Percentiles rank a stretch among this genome's conserved stretches.
These are phyloP conservation scores for Citropsis articulata DNA, from an alignment of 345 rosid genomes.

Conservation along the genomic window DNA sequence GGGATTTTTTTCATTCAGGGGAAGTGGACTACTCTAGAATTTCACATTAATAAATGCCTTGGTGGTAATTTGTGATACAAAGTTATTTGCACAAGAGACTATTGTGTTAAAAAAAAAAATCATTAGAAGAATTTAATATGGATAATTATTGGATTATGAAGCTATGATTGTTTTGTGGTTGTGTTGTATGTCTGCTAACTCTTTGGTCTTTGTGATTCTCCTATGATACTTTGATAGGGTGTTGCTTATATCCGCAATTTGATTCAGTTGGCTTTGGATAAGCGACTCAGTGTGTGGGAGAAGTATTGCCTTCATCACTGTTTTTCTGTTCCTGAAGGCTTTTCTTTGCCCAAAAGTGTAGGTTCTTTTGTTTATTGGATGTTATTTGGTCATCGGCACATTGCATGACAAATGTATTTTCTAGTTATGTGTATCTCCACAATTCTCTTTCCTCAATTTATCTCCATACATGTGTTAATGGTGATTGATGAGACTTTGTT, in stretches of 20 bases:
- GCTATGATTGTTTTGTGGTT: not conserved
- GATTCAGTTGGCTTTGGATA: constrained; percentile 54
- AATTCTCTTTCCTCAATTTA: too few relatives aligned
- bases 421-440: too few relatives aligned
- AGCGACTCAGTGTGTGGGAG: constrained; percentile 69
- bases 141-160: not conserved
- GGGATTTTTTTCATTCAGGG: too few relatives aligned
- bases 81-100: not conserved
- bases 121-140: not conserved
- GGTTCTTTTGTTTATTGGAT: constrained; percentile 15
- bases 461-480: not conserved
- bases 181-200: not conserved
- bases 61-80: not conserved
- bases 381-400: not conserved
- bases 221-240: constrained; percentile 40
- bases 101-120: not conserved
- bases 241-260: constrained; percentile 43
- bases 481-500: not conserved
- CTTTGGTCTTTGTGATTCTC: not conserved
- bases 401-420: not conserved
- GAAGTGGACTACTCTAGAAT: too few relatives aligned
- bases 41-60: not conserved
- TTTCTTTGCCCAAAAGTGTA: constrained; percentile 55
- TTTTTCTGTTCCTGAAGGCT: constrained; percentile 74
- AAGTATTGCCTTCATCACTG: constrained; percentile 59